Conservation (phyloP, 176 grass and related monocot species). For the Paspalum vaginatum region DNA sequence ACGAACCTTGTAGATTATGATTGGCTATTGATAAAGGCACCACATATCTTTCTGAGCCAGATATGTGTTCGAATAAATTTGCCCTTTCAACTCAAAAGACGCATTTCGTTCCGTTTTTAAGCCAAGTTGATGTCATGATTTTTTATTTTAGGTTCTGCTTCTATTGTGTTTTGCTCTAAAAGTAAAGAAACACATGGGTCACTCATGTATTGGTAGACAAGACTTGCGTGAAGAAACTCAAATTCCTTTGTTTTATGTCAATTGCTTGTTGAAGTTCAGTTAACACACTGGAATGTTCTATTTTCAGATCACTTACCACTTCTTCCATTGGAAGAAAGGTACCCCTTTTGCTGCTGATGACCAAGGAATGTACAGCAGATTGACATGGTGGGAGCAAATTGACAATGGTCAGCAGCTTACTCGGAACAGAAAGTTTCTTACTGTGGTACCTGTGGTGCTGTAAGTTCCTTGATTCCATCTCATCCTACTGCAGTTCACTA, state of each 20-base stretch:
- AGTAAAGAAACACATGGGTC: background rate
- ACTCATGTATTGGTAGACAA: background rate
- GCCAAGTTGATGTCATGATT: background rate
- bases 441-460: constrained; percentile 62
- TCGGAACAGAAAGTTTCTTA: constrained; percentile 65
- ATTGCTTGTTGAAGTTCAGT: background rate
- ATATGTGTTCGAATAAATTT: background rate
- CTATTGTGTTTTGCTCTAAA: background rate
- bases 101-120: background rate
- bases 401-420: constrained; percentile 67
- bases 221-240: background rate
- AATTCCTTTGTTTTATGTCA: background rate
- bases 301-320: constrained; percentile 62
- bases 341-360: constrained; percentile 71
- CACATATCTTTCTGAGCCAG: background rate
- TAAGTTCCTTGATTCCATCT: constrained; percentile 53
- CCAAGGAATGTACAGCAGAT: constrained; percentile 63
- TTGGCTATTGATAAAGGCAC: background rate
- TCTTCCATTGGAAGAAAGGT: constrained; percentile 74
- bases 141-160: background rate
- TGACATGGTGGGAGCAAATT: constrained; percentile 75
- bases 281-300: background rate
- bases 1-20: background rate
- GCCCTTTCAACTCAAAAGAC: background rate
- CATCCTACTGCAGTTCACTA: background rate